Evolutionary conservation across 768 basidiomycete species (phyloP).

Genomic region (Peribolospora baueri): DNA sequence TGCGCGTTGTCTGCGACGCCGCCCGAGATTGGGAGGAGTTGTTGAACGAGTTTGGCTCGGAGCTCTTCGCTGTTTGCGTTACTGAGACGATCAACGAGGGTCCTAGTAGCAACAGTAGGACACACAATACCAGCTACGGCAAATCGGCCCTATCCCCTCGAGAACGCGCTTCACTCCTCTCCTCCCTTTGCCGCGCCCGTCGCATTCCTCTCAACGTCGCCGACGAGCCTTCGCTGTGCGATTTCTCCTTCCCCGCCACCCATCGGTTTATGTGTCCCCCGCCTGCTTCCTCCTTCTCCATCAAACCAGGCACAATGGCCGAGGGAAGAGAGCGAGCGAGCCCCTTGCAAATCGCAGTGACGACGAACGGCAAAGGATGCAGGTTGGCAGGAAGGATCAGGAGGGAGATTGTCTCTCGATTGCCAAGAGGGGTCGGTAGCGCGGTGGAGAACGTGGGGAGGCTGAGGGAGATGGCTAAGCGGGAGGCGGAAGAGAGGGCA

Average conservation of each 20-base stretch:
- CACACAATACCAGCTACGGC: too few species aligned
- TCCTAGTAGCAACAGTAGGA: too few species aligned
- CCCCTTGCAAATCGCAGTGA: conserved; percentile 41
- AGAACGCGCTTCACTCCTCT: conserved; percentile 12
- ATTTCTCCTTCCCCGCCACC: conserved; percentile 64
- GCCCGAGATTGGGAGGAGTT: neutral
- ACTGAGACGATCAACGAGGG: conserved; percentile 42
- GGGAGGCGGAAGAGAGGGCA: neutral
- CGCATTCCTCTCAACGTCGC: conserved; percentile 63
- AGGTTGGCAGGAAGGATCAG: conserved; percentile 53
- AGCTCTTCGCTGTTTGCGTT: conserved; percentile 40
- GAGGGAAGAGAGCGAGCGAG: conserved; percentile 17
- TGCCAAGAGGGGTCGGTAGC: conserved; percentile 46
- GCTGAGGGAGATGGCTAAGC: conserved; percentile 35
- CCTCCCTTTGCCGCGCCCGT: conserved; percentile 35
- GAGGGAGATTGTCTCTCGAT: conserved; percentile 50
- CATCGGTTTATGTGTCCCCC: conserved; percentile 44
- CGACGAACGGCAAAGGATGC: conserved; percentile 80
- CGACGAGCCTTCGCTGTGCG: conserved; percentile 62
- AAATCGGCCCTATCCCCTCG: conserved; percentile 12
- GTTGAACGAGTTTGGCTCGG: conserved; percentile 2
- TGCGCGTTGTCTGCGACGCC: conserved; percentile 21
- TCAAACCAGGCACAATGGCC: neutral
- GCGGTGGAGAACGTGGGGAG: conserved; percentile 52
- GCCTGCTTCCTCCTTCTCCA: conserved; percentile 1